Percentiles rank a stretch among this genome's conserved stretches.
These are phyloP conservation scores for Acer negundo DNA, from an alignment of 345 rosid species.

Conservation along the genomic window DNA sequence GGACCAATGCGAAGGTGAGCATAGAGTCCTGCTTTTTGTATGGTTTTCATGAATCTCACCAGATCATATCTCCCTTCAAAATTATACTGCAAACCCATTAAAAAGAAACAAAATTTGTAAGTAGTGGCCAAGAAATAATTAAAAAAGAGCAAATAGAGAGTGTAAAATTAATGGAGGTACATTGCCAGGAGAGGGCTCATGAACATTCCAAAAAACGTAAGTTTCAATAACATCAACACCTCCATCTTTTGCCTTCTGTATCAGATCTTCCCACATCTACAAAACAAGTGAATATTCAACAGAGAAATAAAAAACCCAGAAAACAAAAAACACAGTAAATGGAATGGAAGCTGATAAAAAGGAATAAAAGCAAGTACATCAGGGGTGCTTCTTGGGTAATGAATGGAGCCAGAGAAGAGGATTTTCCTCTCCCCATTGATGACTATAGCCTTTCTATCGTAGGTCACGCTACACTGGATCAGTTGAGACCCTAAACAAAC, in stretches of 20 bases:
- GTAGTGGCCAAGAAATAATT: not conserved
- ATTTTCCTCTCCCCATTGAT: constrained; percentile 88
- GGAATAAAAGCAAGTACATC: constrained; percentile 40
- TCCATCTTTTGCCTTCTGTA: constrained; percentile 95
- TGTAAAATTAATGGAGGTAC: constrained; percentile 36
- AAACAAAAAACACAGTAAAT: not conserved
- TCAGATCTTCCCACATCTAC: constrained; percentile 99
- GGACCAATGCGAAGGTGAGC: constrained; percentile 99
- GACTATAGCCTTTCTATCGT: constrained; percentile 82
- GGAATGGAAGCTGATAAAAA: not conserved
- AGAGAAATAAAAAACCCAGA: constrained; percentile 2
- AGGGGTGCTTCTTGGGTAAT: constrained; percentile 93
- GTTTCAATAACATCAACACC: constrained; percentile 96
- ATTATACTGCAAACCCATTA: constrained; percentile 51
- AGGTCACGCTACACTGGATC: constrained; percentile 65
- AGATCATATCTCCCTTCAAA: constrained; percentile 96
- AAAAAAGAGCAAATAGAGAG: not conserved
- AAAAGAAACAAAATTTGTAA: not conserved
- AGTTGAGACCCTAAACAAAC: constrained; percentile 46
- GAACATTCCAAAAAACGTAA: constrained; percentile 99
- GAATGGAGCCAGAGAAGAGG: constrained; percentile 93
- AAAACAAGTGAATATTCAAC: constrained; percentile 2
- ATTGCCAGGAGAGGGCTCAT: constrained; percentile 94
- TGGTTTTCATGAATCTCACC: constrained; percentile 82
- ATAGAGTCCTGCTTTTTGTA: constrained; percentile 87